phyloP scores from a whole-genome alignment of 2,329 filamentous ascomycete genomes.

The Calonectria ilicicola region DNA sequence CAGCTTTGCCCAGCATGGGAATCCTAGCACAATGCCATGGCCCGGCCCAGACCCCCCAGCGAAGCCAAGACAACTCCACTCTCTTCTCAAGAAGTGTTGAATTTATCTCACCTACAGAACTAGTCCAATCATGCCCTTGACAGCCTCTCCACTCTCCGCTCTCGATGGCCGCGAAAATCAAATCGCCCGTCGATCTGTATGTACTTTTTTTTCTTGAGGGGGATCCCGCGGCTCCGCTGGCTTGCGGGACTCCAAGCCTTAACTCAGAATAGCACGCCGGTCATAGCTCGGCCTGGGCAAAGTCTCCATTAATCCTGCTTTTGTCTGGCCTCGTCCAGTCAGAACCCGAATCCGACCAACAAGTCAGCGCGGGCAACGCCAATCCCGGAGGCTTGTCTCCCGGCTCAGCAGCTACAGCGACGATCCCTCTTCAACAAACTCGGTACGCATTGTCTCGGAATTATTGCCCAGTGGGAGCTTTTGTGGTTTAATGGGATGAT shows the following conservation, averaged over 20 bases:
- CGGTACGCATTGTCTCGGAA: slow-evolving; percentile 5
- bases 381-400: slow-evolving; percentile 19
- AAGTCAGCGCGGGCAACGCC: slow-evolving; percentile 3
- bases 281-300: not conserved
- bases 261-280: not conserved
- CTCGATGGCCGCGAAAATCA: not conserved
- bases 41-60: slow-evolving; percentile 2
- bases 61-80: not conserved
- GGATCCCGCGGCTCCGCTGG: slow-evolving; percentile 3
- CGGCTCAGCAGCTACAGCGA: slow-evolving; percentile 11
- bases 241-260: not conserved
- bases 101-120: slow-evolving; percentile 3
- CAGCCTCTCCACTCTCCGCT: not conserved
- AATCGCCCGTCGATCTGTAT: not conserved
- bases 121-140: not conserved
- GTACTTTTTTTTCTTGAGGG: not conserved
- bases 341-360: not conserved
- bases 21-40: not conserved
- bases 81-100: not conserved
- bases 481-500: not conserved
- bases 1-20: not conserved
- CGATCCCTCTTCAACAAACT: slow-evolving; percentile 14
- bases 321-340: not conserved
- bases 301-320: slow-evolving; percentile 22
- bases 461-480: not conserved